Base-by-base conservation (phyloP, 148 eudicot species). In the Camellia sinensis region DNA sequence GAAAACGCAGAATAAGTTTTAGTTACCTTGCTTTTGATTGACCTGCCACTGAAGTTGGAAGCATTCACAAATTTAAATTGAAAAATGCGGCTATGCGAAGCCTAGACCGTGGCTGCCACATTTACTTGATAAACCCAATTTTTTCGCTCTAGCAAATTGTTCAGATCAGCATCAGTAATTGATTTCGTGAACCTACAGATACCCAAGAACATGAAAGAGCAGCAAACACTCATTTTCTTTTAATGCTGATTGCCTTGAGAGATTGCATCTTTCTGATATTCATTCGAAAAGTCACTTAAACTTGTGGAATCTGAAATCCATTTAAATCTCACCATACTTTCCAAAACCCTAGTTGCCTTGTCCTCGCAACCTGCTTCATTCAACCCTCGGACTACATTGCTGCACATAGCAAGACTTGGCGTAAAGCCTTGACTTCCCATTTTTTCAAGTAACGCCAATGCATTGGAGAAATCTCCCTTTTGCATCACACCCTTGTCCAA, bases 341-440 rank as follows among this genome's bases (percentile, higher is more conserved):
- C 83, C 64, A 89, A 81, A 81, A 90, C 76, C 69, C 72, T 80
- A 77, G 80, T 81, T 50, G 91, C 83, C 79, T 88, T 81, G 63
- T 88, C 88, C 44, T 82, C 48, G 56, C 86, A 70, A 78, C 90
- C 85, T 13, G 89, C 82, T 73, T 85, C 85, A 44, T 61, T 73
- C 60, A 94, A 80, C 41, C 86, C 87, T 67, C 54, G 78, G 64
- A 86, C 82, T 67, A 94, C 71, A 80, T 79, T 77, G 67, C 73
- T 84, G 82, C 94, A 90, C 37, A 89, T 87, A 82, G 80, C 81
- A 56, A 69, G 71, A 84, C 84, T 89, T 64, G 91, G 89, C 85
- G 79, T 80, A 74, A 87, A 86, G 67, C 97, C 98, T 79, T 85
- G 86, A 74, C 82, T 76, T 79, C 86, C 91, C 86, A 92, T 84